A percentile compares a stretch with the other conserved stretches of the same genome.
phyloP scores from a whole-genome alignment of 208 protist genomes.

The Leishmania amazonensis region DNA sequence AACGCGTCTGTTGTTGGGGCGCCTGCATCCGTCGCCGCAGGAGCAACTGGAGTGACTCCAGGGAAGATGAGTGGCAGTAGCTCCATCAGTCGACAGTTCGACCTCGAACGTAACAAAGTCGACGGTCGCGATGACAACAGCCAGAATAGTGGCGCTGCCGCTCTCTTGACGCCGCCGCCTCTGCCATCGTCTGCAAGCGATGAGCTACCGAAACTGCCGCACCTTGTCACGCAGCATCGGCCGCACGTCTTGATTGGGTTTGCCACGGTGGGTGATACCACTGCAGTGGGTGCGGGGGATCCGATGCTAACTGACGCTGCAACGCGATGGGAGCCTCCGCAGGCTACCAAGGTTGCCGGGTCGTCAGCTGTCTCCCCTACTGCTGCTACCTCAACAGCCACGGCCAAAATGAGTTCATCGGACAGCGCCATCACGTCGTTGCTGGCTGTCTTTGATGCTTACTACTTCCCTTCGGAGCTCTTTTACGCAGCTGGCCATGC shows the following conservation, averaged over 20 bases:
- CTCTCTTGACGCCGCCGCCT: neutral
- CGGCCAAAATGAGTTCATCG: neutral
- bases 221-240: slow-evolving; percentile 15
- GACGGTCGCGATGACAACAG: neutral
- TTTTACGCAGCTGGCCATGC: neutral
- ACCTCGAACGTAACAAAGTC: neutral
- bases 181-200: neutral
- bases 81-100: neutral
- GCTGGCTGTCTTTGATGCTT: slow-evolving; percentile 33
- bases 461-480: slow-evolving; percentile 35
- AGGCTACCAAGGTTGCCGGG: neutral
- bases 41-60: neutral
- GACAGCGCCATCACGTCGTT: slow-evolving; percentile 10
- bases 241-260: slow-evolving; percentile 28
- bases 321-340: slow-evolving; percentile 11
- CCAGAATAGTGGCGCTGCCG: neutral
- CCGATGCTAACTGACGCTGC: slow-evolving; percentile 3
- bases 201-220: neutral
- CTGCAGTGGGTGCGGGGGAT: neutral
- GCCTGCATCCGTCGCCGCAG: neutral
- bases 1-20: slow-evolving; percentile 7
- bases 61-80: neutral
- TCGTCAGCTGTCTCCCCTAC: neutral
- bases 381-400: neutral
- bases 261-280: neutral